Percentiles rank a stretch among this genome's conserved stretches.
Conservation (phyloP, 2,329 filamentous ascomycete species). For the Coniochaeta ligniaria region DNA sequence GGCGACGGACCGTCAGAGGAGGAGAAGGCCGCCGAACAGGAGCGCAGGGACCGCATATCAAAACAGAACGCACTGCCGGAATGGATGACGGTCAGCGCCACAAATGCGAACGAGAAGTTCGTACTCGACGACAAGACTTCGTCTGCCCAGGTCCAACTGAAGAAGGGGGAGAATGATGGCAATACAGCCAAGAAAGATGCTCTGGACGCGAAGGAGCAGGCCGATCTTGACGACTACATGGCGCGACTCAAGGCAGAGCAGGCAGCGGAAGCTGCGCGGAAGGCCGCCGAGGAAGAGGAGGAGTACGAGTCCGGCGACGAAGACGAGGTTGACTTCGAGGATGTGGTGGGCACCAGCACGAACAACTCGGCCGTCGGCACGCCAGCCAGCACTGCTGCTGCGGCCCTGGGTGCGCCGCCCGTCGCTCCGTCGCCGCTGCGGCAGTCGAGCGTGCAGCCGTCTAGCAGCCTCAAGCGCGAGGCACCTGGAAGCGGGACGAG, state of each 20-base stretch:
- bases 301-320: conserved; percentile 36
- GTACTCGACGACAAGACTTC: conserved; percentile 20
- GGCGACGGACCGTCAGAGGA: conserved; percentile 59
- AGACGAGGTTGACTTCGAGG: conserved; percentile 41
- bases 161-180: conserved; percentile 31
- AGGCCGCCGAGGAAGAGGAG: conserved; percentile 38
- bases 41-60: conserved; percentile 58
- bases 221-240: conserved; percentile 61
- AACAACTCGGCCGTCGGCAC: conserved; percentile 21
- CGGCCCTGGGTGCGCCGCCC: conserved; percentile 7
- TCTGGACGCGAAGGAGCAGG: conserved; percentile 31
- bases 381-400: conserved; percentile 18
- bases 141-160: conserved; percentile 17
- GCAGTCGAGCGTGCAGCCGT: conserved; percentile 12
- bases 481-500: conserved; percentile 14
- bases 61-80: conserved; percentile 62
- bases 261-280: conserved; percentile 39
- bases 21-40: conserved; percentile 57
- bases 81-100: conserved; percentile 65
- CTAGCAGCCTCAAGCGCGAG: conserved; percentile 23
- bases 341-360: conserved; percentile 33
- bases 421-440: conserved; percentile 17
- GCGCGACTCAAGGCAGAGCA: conserved; percentile 51
- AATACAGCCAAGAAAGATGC: not conserved
- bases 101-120: conserved; percentile 48